A percentile compares a stretch with the other conserved stretches of the same genome.
Evolutionary conservation across 306 rosid species (phyloP).

Genomic region (Glycyrrhiza uralensis): DNA sequence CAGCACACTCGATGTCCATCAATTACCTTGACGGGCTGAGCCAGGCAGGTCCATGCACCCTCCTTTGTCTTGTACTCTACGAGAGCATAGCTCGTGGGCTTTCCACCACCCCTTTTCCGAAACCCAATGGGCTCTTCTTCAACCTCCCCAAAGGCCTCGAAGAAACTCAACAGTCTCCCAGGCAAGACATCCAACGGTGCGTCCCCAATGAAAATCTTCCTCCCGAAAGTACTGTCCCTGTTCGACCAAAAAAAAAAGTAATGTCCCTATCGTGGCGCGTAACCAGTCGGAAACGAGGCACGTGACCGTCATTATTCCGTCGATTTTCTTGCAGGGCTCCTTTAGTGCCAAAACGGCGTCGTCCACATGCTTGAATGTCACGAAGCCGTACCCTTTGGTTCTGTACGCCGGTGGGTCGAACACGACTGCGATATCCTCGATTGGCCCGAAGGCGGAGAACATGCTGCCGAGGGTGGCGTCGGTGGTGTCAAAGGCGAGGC

Average conservation of each 20-base stretch:
- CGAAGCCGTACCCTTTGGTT: constrained; percentile 69
- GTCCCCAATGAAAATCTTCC: constrained; percentile 66
- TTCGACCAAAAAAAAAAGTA: too few species aligned
- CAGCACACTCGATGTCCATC: constrained; percentile 59
- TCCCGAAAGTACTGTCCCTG: constrained; percentile 23
- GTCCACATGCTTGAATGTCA: constrained; percentile 64
- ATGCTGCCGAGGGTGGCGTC: constrained; percentile 57
- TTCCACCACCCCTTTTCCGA: constrained; percentile 62
- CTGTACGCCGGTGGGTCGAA: constrained; percentile 53
- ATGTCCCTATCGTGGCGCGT: too few species aligned
- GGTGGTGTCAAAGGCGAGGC: constrained; percentile 69
- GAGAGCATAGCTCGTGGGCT: constrained; percentile 59
- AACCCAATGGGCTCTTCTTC: constrained; percentile 82
- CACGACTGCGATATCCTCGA: constrained; percentile 64
- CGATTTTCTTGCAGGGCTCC: constrained; percentile 68
- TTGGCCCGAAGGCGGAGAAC: constrained; percentile 59
- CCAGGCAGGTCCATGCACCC: constrained; percentile 61
- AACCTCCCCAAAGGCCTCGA: constrained; percentile 51
- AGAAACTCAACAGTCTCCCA: constrained; percentile 49
- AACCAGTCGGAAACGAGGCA: constrained; percentile 60
- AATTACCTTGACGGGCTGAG: constrained; percentile 53
- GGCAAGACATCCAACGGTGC: constrained; percentile 58
- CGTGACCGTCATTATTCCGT: constrained; percentile 69
- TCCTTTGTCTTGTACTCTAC: constrained; percentile 60
- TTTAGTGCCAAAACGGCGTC: constrained; percentile 63